Percentiles rank a stretch among this genome's conserved stretches.
These are phyloP conservation scores for Iodosphaeria phyllophila DNA, from an alignment of 2,329 filamentous ascomycete species.

Conservation along the genomic window DNA sequence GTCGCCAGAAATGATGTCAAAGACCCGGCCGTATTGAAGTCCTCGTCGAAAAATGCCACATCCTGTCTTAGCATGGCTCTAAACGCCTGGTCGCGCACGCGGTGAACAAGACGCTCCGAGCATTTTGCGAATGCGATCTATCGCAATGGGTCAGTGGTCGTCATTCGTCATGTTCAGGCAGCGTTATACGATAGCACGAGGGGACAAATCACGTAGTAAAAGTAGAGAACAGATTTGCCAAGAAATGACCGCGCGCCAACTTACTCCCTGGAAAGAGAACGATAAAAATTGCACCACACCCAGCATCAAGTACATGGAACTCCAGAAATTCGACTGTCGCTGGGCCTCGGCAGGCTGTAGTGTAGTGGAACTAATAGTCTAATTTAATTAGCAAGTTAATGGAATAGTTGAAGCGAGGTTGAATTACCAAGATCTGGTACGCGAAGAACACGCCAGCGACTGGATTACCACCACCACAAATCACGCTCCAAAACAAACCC, in stretches of 20 bases:
- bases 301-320: conserved; percentile 73
- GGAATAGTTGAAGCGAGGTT: conserved; percentile 1
- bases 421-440: conserved; percentile 54
- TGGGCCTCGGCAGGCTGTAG: conserved; percentile 37
- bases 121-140: conserved; percentile 66
- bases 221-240: no score
- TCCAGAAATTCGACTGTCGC: conserved; percentile 71
- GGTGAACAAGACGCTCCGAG: conserved; percentile 71
- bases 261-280: conserved; percentile 50
- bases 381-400: conserved; percentile 1
- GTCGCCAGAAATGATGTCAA: conserved; percentile 79
- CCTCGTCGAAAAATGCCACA: conserved; percentile 75
- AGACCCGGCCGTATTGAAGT: conserved; percentile 77
- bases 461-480: conserved; percentile 69
- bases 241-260: no score
- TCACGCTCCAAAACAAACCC: conserved; percentile 54
- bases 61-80: conserved; percentile 81
- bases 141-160: no score
- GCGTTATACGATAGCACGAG: no score
- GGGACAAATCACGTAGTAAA: no score
- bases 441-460: conserved; percentile 68
- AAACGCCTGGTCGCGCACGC: conserved; percentile 69
- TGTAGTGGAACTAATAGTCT: conserved; percentile 16
- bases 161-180: no score
- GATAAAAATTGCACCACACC: conserved; percentile 54